Base-by-base conservation (phyloP, 1,284 basidiomycete genomes). In the Ustilago xerochloae region DNA sequence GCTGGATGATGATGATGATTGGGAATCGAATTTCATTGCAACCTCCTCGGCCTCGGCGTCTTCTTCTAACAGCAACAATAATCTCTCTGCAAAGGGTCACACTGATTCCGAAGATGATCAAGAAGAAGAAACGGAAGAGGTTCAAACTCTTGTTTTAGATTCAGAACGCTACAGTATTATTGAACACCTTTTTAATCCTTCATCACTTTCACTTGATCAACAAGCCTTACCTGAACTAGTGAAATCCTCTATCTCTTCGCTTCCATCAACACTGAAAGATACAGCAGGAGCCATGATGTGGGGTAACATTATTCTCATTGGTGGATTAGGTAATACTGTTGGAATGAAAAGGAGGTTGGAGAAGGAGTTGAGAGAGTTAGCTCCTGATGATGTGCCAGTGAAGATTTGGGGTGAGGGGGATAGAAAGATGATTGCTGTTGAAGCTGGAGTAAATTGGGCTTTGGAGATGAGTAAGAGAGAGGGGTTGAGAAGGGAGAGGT, bases 91-190 rank as follows among this genome's bases (percentile, higher is more conserved):
- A 24, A 20, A 30, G 4, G 13, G 16, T n/a, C 6, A 16, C 38
- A 10, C 30, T 4, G 16, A 33, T 29, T n/a, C n/a, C 38, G 51
- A 43, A 32, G 46, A 46, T 30, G 56, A 64, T 1, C 62, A 62
- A 30, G 46, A 50, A 38, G 55, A 66, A 30, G 54, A 67, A 10
- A 58, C 74, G 7, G 75, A 85, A 1, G 89, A 89, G 36, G 90
- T 92, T 82, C 94, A 97, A 83, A 88, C 96, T 26, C 87, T 97
- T 55, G 87, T 88, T 77, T 92, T 97, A 90, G 90, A 90, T 60
- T 94, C 92, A 82, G 94, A 97, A 85, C 89, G 94, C 20, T 97
- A 95, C 85, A 87, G 89, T 3, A 91, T 96, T 6, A 92, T 93
- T 20, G 95, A 98, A 84, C 86, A 94, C 59, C 86, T 97, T 57